phyloP scores from a whole-genome alignment of 208 protist species.

The Trypanosoma congolense region DNA sequence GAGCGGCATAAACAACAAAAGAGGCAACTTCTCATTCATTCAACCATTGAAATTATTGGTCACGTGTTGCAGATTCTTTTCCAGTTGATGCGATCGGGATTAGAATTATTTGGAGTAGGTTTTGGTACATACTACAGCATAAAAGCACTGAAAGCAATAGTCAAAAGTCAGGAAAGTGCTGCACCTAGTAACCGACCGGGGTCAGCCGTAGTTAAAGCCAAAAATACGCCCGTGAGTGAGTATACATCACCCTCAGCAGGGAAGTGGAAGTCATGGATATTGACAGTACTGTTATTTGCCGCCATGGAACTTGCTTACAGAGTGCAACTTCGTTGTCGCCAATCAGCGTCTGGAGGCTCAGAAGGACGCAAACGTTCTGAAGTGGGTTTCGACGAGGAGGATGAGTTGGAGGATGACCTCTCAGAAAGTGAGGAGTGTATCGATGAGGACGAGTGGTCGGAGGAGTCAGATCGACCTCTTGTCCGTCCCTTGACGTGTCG shows the following conservation, averaged over 20 bases:
- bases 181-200: conserved; percentile 2
- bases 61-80: conserved; percentile 76
- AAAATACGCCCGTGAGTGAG: conserved; percentile 5
- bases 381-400: conserved; percentile 1
- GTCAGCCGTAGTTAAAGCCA: conserved; percentile 11
- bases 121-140: conserved; percentile 88
- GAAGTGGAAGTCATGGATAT: conserved; percentile 47
- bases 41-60: conserved; percentile 65
- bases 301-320: conserved; percentile 56
- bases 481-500: neutral
- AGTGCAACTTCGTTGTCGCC: conserved; percentile 23
- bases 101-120: conserved; percentile 77
- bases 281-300: conserved; percentile 54
- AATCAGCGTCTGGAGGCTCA: conserved; percentile 1
- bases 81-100: conserved; percentile 65
- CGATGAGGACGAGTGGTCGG: conserved; percentile 20
- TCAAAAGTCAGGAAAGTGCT: conserved; percentile 31
- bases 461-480: neutral
- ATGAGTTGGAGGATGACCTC: conserved; percentile 53
- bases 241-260: conserved; percentile 1
- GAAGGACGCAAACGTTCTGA: conserved; percentile 8
- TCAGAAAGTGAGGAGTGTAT: conserved; percentile 35
- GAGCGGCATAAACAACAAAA: conserved; percentile 64
- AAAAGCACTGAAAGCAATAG: conserved; percentile 64
- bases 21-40: conserved; percentile 60